phyloP scores from a whole-genome alignment of 768 basidiomycete species.

The Pleurotus tuber-regium region DNA sequence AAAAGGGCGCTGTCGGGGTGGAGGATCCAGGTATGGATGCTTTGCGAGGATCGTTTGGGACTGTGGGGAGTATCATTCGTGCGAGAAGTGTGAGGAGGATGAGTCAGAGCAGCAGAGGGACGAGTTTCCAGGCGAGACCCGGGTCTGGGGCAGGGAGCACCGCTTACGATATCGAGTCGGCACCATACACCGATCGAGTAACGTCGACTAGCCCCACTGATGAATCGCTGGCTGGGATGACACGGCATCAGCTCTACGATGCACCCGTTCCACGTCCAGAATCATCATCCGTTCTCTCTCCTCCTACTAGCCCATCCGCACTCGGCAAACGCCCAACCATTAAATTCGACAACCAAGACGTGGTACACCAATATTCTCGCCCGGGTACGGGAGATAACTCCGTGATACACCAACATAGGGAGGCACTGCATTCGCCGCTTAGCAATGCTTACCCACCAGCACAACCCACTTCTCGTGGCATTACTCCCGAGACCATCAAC shows the following conservation, averaged over 20 bases:
- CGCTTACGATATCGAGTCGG: slow-evolving; percentile 7
- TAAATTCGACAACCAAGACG: slow-evolving; percentile 74
- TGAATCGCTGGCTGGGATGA: slow-evolving; percentile 45
- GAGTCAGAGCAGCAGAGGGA: slow-evolving; percentile 44
- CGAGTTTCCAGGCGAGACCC: slow-evolving; percentile 15
- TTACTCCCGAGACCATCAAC: slow-evolving; percentile 16
- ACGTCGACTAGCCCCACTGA: slow-evolving; percentile 22
- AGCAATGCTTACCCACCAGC: slow-evolving; percentile 16
- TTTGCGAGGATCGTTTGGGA: slow-evolving; percentile 86
- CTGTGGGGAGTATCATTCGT: slow-evolving; percentile 87
- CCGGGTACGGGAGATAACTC: slow-evolving; percentile 47
- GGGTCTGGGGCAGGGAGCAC: background rate
- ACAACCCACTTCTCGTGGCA: slow-evolving; percentile 16
- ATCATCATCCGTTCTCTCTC: slow-evolving; percentile 37
- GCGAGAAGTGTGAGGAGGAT: slow-evolving; percentile 53
- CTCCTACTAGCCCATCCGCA: slow-evolving; percentile 20
- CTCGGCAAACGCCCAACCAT: slow-evolving; percentile 53
- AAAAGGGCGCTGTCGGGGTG: slow-evolving; percentile 59
- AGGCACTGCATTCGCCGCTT: slow-evolving; percentile 35
- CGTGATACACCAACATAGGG: slow-evolving; percentile 49
- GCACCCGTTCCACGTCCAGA: slow-evolving; percentile 66
- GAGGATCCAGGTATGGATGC: slow-evolving; percentile 95
- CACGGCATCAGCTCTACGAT: slow-evolving; percentile 86
- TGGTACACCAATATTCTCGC: slow-evolving; percentile 72
- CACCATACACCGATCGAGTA: background rate